Percentiles rank a stretch among this genome's conserved stretches.
These are phyloP conservation scores for Saccharomycopsis olivae DNA, from an alignment of 805 yeast genomes.

Conservation along the genomic window DNA sequence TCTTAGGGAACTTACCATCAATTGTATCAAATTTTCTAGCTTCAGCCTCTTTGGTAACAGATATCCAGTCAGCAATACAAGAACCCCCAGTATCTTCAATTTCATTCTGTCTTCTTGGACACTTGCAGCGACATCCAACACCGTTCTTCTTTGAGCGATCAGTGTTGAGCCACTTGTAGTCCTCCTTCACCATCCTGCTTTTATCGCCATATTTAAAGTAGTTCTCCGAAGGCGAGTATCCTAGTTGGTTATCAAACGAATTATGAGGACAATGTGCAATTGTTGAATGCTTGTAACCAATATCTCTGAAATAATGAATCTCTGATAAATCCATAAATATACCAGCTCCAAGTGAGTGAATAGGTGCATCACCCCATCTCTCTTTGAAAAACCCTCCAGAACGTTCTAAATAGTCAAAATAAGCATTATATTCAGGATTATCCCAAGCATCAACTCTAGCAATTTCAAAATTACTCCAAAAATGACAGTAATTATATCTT, in stretches of 20 bases:
- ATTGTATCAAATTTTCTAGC: conserved; percentile 11
- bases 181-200: conserved; percentile 27
- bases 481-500: conserved; percentile 72
- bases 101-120: conserved; percentile 47
- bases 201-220: conserved; percentile 26
- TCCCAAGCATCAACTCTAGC: conserved; percentile 72
- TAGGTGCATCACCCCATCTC: conserved; percentile 97
- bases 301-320: conserved; percentile 84
- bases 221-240: conserved; percentile 27
- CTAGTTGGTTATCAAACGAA: conserved; percentile 41
- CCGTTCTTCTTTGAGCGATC: conserved; percentile 35
- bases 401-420: conserved; percentile 56
- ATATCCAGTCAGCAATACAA: conserved; percentile 44
- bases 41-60: conserved; percentile 23
- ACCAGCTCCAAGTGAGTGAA: conserved; percentile 80
- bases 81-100: conserved; percentile 44
- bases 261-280: conserved; percentile 78
- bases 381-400: conserved; percentile 82
- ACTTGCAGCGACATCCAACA: conserved; percentile 79
- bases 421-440: conserved; percentile 51
- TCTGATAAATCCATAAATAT: conserved; percentile 59
- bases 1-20: conserved; percentile 7
- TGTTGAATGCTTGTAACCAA: conserved; percentile 79
- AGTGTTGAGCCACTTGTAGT: conserved; percentile 21
- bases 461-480: conserved; percentile 91